These are phyloP conservation scores for Phialophora expanda DNA, from an alignment of 2,329 filamentous ascomycete genomes.

Conservation along the genomic window DNA sequence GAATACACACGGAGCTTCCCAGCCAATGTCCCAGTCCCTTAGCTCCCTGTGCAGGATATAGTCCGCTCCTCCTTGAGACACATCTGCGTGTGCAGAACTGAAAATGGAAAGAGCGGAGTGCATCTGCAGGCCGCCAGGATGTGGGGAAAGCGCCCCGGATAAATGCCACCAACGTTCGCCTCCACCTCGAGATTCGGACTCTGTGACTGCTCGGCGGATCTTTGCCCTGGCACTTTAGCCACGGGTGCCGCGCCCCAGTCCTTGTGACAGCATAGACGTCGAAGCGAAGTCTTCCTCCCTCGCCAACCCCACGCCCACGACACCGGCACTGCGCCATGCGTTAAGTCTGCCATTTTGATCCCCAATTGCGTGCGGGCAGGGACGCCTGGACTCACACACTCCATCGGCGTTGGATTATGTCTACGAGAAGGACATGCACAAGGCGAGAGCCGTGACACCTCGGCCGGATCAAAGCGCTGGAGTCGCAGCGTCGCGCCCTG, in stretches of 20 bases:
- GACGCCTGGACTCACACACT: neutral
- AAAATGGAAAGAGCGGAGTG: slow-evolving; percentile 9
- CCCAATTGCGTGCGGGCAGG: neutral
- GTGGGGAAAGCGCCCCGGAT: slow-evolving; percentile 5
- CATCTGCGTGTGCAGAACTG: neutral
- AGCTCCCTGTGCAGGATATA: too few species aligned
- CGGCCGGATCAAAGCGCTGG: slow-evolving; percentile 29
- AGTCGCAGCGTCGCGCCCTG: slow-evolving; percentile 26
- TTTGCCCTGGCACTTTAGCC: slow-evolving; percentile 1
- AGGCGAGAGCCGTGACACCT: slow-evolving; percentile 35
- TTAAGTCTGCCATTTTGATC: neutral
- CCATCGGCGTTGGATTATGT: slow-evolving; percentile 25
- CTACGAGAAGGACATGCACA: slow-evolving; percentile 34
- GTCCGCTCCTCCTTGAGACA: neutral
- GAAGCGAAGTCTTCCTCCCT: slow-evolving; percentile 2
- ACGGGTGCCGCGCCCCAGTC: slow-evolving; percentile 2
- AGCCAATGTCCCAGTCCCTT: neutral
- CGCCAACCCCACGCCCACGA: slow-evolving; percentile 1
- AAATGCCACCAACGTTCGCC: neutral
- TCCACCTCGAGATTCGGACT: neutral
- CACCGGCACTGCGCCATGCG: neutral
- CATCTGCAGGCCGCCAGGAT: neutral
- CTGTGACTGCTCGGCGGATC: neutral
- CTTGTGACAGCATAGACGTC: neutral
- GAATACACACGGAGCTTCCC: slow-evolving; percentile 1